A percentile compares a stretch with the other conserved stretches of the same genome.
These are phyloP conservation scores for Xylariaceae sp. DNA, from an alignment of 2,329 filamentous ascomycete species.

Conservation along the genomic window DNA sequence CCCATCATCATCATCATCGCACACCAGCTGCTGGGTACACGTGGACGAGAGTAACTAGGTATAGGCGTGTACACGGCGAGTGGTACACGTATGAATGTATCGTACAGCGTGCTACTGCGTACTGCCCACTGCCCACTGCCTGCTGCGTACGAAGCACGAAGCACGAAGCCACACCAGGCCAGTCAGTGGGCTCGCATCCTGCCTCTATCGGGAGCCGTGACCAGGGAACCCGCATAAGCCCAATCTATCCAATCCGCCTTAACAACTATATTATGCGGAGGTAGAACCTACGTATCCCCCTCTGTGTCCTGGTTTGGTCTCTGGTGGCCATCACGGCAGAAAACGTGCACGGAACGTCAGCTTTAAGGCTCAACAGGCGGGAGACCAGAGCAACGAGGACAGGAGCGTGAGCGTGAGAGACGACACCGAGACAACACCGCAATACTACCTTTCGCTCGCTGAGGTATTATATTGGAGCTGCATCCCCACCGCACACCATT, in stretches of 20 bases:
- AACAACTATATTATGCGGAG: conserved; percentile 25
- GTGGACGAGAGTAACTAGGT: conserved; percentile 29
- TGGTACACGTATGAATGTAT: conserved; percentile 31
- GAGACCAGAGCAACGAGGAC: neutral
- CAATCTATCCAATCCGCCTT: conserved; percentile 15
- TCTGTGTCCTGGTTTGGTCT: conserved; percentile 4
- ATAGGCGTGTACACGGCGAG: conserved; percentile 24
- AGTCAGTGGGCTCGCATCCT: conserved; percentile 12
- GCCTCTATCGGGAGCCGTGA: conserved; percentile 22
- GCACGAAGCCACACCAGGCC: conserved; percentile 12
- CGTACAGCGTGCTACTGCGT: neutral
- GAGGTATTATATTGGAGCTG: conserved; percentile 14
- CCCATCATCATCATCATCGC: conserved; percentile 8
- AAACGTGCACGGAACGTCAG: conserved; percentile 1
- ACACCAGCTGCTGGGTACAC: conserved; percentile 25
- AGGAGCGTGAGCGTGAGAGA: conserved; percentile 6
- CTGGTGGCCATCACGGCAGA: conserved; percentile 3
- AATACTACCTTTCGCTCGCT: neutral
- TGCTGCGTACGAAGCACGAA: neutral
- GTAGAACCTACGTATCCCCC: conserved; percentile 16
- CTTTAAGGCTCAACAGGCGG: conserved; percentile 13
- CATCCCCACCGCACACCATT: conserved; percentile 9
- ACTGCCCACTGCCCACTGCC: no score
- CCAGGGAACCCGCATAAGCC: conserved; percentile 23
- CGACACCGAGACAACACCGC: conserved; percentile 9